Evolutionary conservation across 768 basidiomycete genomes (phyloP).

Genomic region (Boletellus ananas): DNA sequence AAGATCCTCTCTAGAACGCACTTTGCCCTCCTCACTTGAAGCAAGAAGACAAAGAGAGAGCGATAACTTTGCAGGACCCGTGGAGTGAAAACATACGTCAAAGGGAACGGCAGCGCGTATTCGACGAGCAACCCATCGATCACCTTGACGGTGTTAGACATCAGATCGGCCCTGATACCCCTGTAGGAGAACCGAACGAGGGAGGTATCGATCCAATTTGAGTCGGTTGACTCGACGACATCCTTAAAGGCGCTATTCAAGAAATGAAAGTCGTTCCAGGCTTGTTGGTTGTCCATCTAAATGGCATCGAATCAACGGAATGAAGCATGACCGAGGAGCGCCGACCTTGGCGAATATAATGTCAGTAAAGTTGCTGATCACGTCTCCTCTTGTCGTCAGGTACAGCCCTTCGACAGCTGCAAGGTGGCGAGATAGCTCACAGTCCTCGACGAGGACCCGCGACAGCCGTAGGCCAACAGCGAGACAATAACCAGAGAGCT

Average conservation of each 20-base stretch:
- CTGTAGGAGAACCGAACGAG: constrained; percentile 72
- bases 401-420: constrained; percentile 63
- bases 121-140: constrained; percentile 69
- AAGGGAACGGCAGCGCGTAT: constrained; percentile 77
- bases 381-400: constrained; percentile 75
- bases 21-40: constrained; percentile 75
- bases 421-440: constrained; percentile 61
- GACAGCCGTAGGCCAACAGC: constrained; percentile 50
- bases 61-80: constrained; percentile 53
- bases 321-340: background rate
- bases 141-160: constrained; percentile 54
- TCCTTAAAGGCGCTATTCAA: constrained; percentile 75
- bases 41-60: constrained; percentile 64
- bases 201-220: constrained; percentile 59
- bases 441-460: constrained; percentile 61
- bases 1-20: constrained; percentile 65
- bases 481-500: constrained; percentile 54
- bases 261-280: constrained; percentile 82
- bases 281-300: constrained; percentile 71
- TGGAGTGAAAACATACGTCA: constrained; percentile 74
- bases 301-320: background rate
- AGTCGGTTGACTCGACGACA: constrained; percentile 48
- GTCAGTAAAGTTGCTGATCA: constrained; percentile 70
- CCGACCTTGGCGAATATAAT: constrained; percentile 64
- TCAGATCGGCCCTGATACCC: constrained; percentile 43